phyloP scores from a whole-genome alignment of 768 basidiomycete genomes.

The Lactifluus rugatus region DNA sequence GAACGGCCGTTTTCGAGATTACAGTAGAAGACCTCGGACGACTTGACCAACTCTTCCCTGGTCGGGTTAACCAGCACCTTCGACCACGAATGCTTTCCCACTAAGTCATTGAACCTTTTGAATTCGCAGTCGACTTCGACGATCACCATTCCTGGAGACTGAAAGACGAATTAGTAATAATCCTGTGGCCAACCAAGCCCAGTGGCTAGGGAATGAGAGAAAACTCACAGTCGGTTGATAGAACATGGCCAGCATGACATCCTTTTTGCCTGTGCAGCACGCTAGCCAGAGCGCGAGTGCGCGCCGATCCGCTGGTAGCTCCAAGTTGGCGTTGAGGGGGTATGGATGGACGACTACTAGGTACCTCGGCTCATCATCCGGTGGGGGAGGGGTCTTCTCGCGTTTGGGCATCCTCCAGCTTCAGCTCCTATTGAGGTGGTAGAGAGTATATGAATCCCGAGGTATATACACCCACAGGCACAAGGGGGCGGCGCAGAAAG shows the following conservation, averaged over 20 bases:
- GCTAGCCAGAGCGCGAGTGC: slow-evolving; percentile 37
- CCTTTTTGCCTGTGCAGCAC: slow-evolving; percentile 29
- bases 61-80: slow-evolving; percentile 29
- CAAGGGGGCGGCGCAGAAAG: no score
- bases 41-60: slow-evolving; percentile 24
- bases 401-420: slow-evolving; percentile 37
- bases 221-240: slow-evolving; percentile 36
- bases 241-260: slow-evolving; percentile 32
- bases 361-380: slow-evolving; percentile 36
- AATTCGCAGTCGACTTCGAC: slow-evolving; percentile 32
- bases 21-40: slow-evolving; percentile 34
- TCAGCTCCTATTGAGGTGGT: no score
- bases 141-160: slow-evolving; percentile 36
- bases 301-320: slow-evolving; percentile 29
- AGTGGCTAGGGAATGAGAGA: not conserved
- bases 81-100: slow-evolving; percentile 37
- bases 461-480: no score
- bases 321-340: slow-evolving; percentile 35
- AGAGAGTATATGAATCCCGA: not conserved
- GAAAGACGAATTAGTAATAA: not conserved
- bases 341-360: slow-evolving; percentile 37
- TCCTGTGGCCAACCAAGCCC: no score
- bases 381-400: slow-evolving; percentile 27
- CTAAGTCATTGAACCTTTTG: slow-evolving; percentile 26
- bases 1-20: slow-evolving; percentile 28